Percentiles rank a stretch among this genome's conserved stretches.
Conservation (phyloP, 768 basidiomycete species). For the Russula olivacea region DNA sequence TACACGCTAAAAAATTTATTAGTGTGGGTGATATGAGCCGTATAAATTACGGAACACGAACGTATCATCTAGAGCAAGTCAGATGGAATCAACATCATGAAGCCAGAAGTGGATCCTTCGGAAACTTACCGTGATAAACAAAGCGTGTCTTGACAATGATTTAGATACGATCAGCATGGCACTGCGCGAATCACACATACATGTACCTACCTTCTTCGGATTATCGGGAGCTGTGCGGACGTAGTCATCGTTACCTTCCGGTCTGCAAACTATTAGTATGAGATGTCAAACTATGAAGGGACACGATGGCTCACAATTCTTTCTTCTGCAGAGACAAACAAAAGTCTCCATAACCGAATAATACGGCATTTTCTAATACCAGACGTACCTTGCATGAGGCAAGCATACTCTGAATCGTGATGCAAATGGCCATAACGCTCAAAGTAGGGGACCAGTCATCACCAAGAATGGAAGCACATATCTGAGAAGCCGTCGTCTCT, state of each 20-base stretch:
- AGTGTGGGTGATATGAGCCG: background rate
- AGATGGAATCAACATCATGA: background rate
- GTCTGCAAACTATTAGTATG: constrained; percentile 39
- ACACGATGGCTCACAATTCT: constrained; percentile 49
- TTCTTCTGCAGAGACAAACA: constrained; percentile 37
- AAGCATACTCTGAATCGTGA: constrained; percentile 88
- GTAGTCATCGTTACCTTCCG: constrained; percentile 79
- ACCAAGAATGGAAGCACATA: constrained; percentile 85
- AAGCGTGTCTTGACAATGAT: constrained; percentile 55
- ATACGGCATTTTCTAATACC: constrained; percentile 1
- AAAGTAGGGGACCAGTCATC: constrained; percentile 89
- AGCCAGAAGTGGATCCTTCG: background rate
- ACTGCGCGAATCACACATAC: background rate
- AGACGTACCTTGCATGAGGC: constrained; percentile 77
- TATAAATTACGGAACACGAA: constrained; percentile 6
- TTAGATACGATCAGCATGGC: constrained; percentile 5
- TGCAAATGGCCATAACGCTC: constrained; percentile 73
- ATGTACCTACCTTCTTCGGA: constrained; percentile 68
- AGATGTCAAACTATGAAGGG: background rate
- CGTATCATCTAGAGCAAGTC: constrained; percentile 23
- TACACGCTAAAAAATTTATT: constrained; percentile 13
- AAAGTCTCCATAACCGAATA: background rate
- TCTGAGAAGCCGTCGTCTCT: constrained; percentile 38
- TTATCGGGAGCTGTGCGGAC: constrained; percentile 72
- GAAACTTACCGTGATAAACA: constrained; percentile 66